Percentiles rank a stretch among this genome's conserved stretches.
phyloP scores from a whole-genome alignment of 2,329 filamentous ascomycete species.

The Metarhizium sp. region DNA sequence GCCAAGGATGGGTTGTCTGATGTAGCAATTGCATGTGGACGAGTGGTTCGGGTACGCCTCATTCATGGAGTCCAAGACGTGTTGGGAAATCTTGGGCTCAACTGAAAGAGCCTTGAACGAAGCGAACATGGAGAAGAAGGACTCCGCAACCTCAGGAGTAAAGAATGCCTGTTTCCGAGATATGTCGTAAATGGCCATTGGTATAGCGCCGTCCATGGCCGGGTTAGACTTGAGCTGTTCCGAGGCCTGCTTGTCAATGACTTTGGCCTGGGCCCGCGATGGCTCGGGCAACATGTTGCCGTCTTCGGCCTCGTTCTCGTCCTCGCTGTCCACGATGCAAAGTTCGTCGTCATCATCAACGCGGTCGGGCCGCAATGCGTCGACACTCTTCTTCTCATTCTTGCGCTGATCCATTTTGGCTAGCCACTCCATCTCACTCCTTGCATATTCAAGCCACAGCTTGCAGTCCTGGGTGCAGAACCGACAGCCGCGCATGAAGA shows the following conservation, averaged over 20 bases:
- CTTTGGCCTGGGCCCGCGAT: constrained; percentile 29
- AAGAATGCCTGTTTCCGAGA: constrained; percentile 70
- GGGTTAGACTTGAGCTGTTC: constrained; percentile 62
- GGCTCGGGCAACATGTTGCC: constrained; percentile 35
- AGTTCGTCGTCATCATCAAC: constrained; percentile 41
- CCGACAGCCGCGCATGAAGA: constrained; percentile 79
- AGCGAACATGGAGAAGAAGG: constrained; percentile 74
- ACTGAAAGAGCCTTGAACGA: constrained; percentile 59
- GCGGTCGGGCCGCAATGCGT: constrained; percentile 35
- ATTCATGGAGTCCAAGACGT: constrained; percentile 60
- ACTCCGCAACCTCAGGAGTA: constrained; percentile 54
- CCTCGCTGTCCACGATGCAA: constrained; percentile 32
- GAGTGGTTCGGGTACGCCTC: constrained; percentile 50
- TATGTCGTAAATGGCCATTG: constrained; percentile 82
- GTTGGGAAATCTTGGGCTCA: constrained; percentile 56
- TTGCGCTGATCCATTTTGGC: constrained; percentile 67
- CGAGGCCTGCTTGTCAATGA: constrained; percentile 36
- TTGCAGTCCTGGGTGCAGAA: constrained; percentile 71
- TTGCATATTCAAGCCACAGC: constrained; percentile 85
- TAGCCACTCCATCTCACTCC: constrained; percentile 88
- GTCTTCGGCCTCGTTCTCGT: constrained; percentile 24
- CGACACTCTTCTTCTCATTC: constrained; percentile 34
- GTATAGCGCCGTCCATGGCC: constrained; percentile 85
- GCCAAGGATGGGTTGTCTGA: constrained; percentile 61
- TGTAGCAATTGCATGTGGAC: constrained; percentile 59